These are phyloP conservation scores for Conoideocrella luteorostrata DNA, from an alignment of 2,329 filamentous ascomycete species.

Conservation along the genomic window DNA sequence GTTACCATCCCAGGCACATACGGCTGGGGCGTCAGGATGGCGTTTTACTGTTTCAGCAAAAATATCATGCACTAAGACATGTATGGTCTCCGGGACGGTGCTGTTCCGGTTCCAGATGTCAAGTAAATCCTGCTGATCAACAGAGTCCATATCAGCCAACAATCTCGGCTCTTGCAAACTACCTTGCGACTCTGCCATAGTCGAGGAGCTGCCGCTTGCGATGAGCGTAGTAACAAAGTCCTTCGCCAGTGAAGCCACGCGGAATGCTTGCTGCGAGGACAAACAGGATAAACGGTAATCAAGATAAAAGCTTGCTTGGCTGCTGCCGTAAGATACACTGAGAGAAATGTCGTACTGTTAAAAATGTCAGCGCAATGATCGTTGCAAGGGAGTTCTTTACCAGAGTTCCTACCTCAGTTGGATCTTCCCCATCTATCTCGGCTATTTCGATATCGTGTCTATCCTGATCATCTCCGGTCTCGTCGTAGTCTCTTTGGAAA, in stretches of 20 bases:
- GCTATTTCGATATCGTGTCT: background rate
- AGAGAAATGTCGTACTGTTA: slow-evolving; percentile 5
- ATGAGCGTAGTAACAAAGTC: slow-evolving; percentile 3
- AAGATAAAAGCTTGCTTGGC: slow-evolving; percentile 2
- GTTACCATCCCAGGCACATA: slow-evolving; percentile 20
- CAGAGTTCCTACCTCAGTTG: slow-evolving; percentile 2
- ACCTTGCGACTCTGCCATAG: background rate
- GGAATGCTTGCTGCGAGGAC: background rate
- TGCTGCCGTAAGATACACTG: slow-evolving; percentile 2
- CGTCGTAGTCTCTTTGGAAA: slow-evolving; percentile 18
- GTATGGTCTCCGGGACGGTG: background rate
- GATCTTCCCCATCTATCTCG: slow-evolving; percentile 5
- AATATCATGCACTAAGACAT: slow-evolving; percentile 3
- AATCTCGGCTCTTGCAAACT: slow-evolving; percentile 3
- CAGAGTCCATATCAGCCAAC: too few relatives aligned
- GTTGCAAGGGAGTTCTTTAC: background rate
- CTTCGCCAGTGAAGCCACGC: slow-evolving; percentile 1
- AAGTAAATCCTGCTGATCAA: too few relatives aligned
- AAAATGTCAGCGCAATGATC: background rate
- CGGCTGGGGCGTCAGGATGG: slow-evolving; percentile 5
- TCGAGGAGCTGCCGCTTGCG: background rate
- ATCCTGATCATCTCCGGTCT: too few relatives aligned
- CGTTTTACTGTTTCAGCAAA: background rate
- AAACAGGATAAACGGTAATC: background rate
- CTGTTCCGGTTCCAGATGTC: too few relatives aligned